These are phyloP conservation scores for Marchantia paleacea DNA, from an alignment of 225 moss, liverwort and hornwort genomes.

Conservation along the genomic window DNA sequence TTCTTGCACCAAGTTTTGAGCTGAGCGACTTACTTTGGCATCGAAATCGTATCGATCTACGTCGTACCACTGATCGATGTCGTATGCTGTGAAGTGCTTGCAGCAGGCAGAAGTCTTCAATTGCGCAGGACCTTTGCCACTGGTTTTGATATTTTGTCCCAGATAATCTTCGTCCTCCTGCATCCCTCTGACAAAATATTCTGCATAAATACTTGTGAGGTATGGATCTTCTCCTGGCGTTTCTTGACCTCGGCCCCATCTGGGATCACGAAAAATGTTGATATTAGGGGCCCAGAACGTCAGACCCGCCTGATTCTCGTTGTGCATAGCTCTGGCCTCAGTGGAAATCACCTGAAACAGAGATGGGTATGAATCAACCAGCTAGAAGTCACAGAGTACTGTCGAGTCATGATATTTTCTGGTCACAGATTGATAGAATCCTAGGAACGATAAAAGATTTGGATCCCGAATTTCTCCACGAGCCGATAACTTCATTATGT, in stretches of 20 bases:
- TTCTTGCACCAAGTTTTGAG: neutral
- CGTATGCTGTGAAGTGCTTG: constrained; percentile 95
- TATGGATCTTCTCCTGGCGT: constrained; percentile 44
- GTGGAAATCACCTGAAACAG: constrained; percentile 37
- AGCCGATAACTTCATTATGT: too few species aligned
- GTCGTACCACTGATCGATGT: constrained; percentile 69
- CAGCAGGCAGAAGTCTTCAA: constrained; percentile 87
- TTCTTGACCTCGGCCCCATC: constrained; percentile 47
- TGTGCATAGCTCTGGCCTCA: constrained; percentile 44
- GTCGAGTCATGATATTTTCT: too few species aligned
- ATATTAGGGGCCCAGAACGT: constrained; percentile 45
- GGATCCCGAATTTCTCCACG: too few species aligned
- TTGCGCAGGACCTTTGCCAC: constrained; percentile 19
- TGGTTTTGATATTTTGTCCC: neutral
- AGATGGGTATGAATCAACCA: neutral
- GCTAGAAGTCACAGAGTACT: too few species aligned
- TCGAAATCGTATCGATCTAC: constrained; percentile 73
- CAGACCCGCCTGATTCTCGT: constrained; percentile 35
- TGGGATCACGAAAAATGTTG: constrained; percentile 46
- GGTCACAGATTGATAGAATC: too few species aligned
- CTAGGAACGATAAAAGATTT: too few species aligned
- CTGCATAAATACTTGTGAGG: constrained; percentile 36
- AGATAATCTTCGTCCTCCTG: constrained; percentile 26
- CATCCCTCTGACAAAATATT: constrained; percentile 41
- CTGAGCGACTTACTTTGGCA: constrained; percentile 51